Conservation (phyloP, 805 yeast genomes). For the Myxozyma mucilagina region DNA sequence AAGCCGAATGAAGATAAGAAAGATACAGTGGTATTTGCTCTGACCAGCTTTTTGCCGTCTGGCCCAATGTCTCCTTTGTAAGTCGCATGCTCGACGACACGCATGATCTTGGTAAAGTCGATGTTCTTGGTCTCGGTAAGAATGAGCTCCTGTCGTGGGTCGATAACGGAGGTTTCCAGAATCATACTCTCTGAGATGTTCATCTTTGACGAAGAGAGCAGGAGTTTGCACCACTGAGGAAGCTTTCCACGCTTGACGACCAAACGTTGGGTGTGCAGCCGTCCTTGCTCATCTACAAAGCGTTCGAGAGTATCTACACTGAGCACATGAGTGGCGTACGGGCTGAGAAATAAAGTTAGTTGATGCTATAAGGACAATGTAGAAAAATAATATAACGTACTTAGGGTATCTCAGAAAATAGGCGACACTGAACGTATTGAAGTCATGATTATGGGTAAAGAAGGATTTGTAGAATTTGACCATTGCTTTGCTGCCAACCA, state of each 20-base stretch:
- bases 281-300: conserved; percentile 60
- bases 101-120: conserved; percentile 76
- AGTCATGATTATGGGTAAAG: conserved; percentile 30
- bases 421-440: conserved; percentile 26
- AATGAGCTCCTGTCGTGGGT: conserved; percentile 58
- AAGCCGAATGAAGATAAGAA: conserved; percentile 53
- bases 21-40: conserved; percentile 23
- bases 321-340: conserved; percentile 80
- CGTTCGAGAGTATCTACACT: conserved; percentile 76
- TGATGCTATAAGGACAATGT: background rate
- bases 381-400: conserved; percentile 9
- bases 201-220: conserved; percentile 51
- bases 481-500: conserved; percentile 6
- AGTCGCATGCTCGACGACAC: conserved; percentile 73
- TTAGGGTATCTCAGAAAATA: conserved; percentile 31
- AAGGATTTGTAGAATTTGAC: conserved; percentile 27
- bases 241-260: conserved; percentile 77
- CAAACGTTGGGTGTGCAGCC: conserved; percentile 68
- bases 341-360: conserved; percentile 46
- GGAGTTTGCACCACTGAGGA: conserved; percentile 76
- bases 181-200: conserved; percentile 73
- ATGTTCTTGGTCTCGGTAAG: conserved; percentile 74
- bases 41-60: conserved; percentile 55
- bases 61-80: conserved; percentile 44
- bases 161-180: conserved; percentile 72